Base-by-base conservation (phyloP, 805 yeast genomes). In the Starmerella scarabaei region DNA sequence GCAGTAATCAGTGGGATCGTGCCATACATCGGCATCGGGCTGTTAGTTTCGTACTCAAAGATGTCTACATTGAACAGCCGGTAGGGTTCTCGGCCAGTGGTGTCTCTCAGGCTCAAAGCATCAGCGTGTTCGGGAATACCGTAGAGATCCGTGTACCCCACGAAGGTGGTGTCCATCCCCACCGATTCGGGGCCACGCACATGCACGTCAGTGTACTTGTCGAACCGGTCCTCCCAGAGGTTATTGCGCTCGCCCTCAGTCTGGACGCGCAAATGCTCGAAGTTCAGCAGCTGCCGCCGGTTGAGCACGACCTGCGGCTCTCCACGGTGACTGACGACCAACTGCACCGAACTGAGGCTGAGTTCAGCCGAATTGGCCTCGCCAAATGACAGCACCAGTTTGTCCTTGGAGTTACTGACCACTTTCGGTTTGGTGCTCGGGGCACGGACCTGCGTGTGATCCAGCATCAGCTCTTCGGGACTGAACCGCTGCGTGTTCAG, bases 81-180 rank as follows among this genome's bases (percentile, higher is more conserved):
- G 59, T 91, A 91, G 2, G 97, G 97, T 40, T 77, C 80, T 1
- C 63, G 42, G 33, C 52, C 60, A 3, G 33, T 41, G 0, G 97
- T 86, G 48, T 81, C 88, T 41, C 75, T 74, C 49, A 91, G 64
- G 16, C 77, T 67, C 36, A 91, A 61, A 1, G 79, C 64, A 50
- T 83, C 94, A 0, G 97, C 88, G 54, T 91, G 98, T 59, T 91
- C 98, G 0, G 98, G 97, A 33, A 91, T 80, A n/a, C 99, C 99
- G 57, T 73, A 91, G 1, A 83, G 80, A 52, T 78, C 68, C 4
- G 64, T 56, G 49, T 67, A 77, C 1, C 73, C 76, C 3, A 60
- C 54, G 48, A 91, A 77, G 0, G 73, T 61, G 43, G 84, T 69
- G 57, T 91, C 99, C 21, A 81, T 48, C 0, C 79, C 95, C 20